Base-by-base conservation (phyloP, 306 rosid genomes). In the Boehmeria nivea region DNA sequence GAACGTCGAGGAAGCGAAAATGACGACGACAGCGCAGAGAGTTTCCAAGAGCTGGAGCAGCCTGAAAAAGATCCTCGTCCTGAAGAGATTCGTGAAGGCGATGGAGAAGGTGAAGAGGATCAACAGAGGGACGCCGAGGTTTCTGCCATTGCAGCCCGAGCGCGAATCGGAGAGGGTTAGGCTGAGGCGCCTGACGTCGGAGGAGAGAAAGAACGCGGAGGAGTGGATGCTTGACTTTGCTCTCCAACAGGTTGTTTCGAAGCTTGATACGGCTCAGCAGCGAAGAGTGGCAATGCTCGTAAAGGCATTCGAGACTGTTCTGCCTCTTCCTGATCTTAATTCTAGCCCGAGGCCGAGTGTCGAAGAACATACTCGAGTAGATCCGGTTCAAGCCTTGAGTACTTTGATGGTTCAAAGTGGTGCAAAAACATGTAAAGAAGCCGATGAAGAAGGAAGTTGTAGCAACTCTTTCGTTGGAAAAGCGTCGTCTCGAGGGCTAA, bases 161-260 rank as follows among this genome's bases (percentile, higher is more conserved):
- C 67, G 53, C 3, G 87, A 77, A 58, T 80, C 74, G 21, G 95
- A 78, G 54, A 81, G 71, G 44, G 79, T 83, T 64, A 50, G 31
- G 65, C 86, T 87, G 36, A 79, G 72, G 74, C 85, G n/a, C 61
- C 85, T 68, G 67, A 76, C 57, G 33, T 60, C 63, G 1, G 89
- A 78, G 42, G 76, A 81, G 64, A 76, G 57, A 26, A 84, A 72
- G 50, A 83, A 76, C 39, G 64, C 75, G 4, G 96, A 87, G 74
- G 93, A 91, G 66, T 91, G 96, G 95, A 87, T 87, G 95, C 87
- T 91, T 52, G 95, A 91, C 66, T 60, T 68, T 57, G 99, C 99
- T 57, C 78, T 91, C 63, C 96, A 77, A 58, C 77, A 75, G 73
- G 96, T 91, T 61, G 69, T 87, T 61, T 82, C 89, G 26, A 87